Percentiles rank a stretch among this genome's conserved stretches.
Conservation (phyloP, 2,329 filamentous ascomycete genomes). For the Penicillium sp. region DNA sequence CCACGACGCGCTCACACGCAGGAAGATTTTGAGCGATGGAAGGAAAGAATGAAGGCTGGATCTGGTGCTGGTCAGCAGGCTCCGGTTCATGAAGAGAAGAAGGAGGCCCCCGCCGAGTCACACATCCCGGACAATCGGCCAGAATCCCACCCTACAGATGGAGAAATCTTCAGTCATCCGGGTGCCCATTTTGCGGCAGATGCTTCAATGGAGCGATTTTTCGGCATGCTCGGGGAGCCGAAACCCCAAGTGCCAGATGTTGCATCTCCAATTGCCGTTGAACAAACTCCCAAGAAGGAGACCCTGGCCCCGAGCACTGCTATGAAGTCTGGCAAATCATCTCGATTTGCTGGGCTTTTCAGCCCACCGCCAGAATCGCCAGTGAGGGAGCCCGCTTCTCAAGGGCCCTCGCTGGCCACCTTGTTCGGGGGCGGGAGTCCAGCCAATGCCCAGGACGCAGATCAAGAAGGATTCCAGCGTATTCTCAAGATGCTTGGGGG, state of each 20-base stretch:
- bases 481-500: conserved; percentile 74
- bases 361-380: conserved; percentile 53
- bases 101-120: conserved; percentile 29
- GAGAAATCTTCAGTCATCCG: conserved; percentile 49
- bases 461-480: conserved; percentile 79
- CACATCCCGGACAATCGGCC: conserved; percentile 28
- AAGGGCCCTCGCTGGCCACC: conserved; percentile 15
- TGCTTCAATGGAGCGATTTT: conserved; percentile 69
- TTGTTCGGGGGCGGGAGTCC: conserved; percentile 22
- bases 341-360: conserved; percentile 81
- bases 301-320: conserved; percentile 18
- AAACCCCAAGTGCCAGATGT: conserved; percentile 38
- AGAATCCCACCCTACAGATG: conserved; percentile 38
- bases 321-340: conserved; percentile 62
- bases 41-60: conserved; percentile 77
- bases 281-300: conserved; percentile 40
- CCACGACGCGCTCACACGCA: conserved; percentile 68
- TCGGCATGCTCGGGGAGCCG: conserved; percentile 54
- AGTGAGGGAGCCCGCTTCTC: conserved; percentile 30
- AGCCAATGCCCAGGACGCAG: conserved; percentile 50
- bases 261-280: conserved; percentile 32
- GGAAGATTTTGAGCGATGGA: conserved; percentile 92
- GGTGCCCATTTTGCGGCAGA: conserved; percentile 61
- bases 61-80: conserved; percentile 30
- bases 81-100: conserved; percentile 41